Conservation (phyloP, 2,329 filamentous ascomycete genomes). For the Penicillium occitanis region DNA sequence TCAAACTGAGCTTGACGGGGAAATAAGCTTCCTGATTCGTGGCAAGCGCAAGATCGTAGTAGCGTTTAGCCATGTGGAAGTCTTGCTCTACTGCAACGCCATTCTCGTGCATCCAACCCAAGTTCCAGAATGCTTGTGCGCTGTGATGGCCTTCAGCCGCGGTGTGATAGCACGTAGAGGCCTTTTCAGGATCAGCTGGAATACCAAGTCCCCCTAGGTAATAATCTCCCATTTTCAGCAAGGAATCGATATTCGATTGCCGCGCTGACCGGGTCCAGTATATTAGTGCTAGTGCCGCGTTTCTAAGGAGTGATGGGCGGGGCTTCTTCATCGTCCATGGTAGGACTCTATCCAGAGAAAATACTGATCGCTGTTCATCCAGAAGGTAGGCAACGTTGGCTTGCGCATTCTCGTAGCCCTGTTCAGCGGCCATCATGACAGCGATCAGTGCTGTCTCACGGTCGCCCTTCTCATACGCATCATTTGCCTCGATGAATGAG, state of each 20-base stretch:
- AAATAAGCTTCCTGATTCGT: conserved; percentile 93
- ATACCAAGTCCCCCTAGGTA: conserved; percentile 82
- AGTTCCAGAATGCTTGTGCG: conserved; percentile 92
- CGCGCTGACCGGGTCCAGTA: conserved; percentile 95
- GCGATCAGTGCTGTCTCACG: conserved; percentile 75
- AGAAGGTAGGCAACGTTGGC: conserved; percentile 87
- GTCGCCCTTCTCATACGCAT: conserved; percentile 76
- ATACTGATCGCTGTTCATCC: conserved; percentile 66
- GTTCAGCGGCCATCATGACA: conserved; percentile 85
- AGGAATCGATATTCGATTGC: conserved; percentile 87
- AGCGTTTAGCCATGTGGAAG: conserved; percentile 93
- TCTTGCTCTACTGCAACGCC: conserved; percentile 90
- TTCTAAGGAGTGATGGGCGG: conserved; percentile 51
- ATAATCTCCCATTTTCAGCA: conserved; percentile 98
- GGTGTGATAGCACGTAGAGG: conserved; percentile 86
- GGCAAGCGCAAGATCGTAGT: conserved; percentile 88
- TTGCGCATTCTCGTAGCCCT: conserved; percentile 86
- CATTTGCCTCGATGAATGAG: conserved; percentile 78
- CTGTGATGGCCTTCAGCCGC: conserved; percentile 89
- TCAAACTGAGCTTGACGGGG: conserved; percentile 81
- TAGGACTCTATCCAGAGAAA: conserved; percentile 58
- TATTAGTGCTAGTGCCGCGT: conserved; percentile 71
- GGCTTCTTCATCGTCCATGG: conserved; percentile 44
- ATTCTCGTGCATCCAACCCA: conserved; percentile 99
- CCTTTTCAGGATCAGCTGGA: conserved; percentile 72